Percentiles rank a stretch among this genome's conserved stretches.
phyloP scores from a whole-genome alignment of 176 grass and related monocot species.

The Tuctoria greenei region DNA sequence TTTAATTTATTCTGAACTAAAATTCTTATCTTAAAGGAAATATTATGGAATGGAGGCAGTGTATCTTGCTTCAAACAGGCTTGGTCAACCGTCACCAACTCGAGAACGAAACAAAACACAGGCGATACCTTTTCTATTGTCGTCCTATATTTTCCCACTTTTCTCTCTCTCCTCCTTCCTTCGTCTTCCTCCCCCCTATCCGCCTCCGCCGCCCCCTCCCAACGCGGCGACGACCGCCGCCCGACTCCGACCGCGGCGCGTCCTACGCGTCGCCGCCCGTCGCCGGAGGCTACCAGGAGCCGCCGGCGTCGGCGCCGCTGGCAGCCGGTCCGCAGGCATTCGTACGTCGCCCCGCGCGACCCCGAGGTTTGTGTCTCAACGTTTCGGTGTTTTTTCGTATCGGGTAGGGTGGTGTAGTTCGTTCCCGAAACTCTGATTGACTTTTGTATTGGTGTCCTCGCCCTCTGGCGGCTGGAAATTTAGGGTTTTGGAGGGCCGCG shows the following conservation, averaged over 20 bases:
- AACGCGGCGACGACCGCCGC: constrained; percentile 42
- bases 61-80: too few species aligned
- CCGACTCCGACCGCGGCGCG: constrained; percentile 7
- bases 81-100: not conserved
- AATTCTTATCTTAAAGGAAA: too few species aligned
- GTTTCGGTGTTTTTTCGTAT: not conserved
- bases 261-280: not conserved
- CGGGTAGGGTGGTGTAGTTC: not conserved
- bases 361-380: constrained; percentile 1
- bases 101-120: constrained; percentile 7
- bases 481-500: constrained; percentile 39
- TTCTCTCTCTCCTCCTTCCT: not conserved
- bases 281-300: not conserved
- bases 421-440: constrained; percentile 13
- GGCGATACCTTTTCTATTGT: constrained; percentile 14
- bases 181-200: constrained; percentile 31
- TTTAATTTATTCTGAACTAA: too few species aligned
- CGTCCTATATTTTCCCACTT: not conserved
- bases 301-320: not conserved
- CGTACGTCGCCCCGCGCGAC: constrained; percentile 14
- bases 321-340: constrained; percentile 31
- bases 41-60: too few species aligned
- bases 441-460: not conserved
- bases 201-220: constrained; percentile 30
- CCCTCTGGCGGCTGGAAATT: constrained; percentile 6